Evolutionary conservation across 345 rosid species (phyloP).

Genomic region (Aegle marmelos): DNA sequence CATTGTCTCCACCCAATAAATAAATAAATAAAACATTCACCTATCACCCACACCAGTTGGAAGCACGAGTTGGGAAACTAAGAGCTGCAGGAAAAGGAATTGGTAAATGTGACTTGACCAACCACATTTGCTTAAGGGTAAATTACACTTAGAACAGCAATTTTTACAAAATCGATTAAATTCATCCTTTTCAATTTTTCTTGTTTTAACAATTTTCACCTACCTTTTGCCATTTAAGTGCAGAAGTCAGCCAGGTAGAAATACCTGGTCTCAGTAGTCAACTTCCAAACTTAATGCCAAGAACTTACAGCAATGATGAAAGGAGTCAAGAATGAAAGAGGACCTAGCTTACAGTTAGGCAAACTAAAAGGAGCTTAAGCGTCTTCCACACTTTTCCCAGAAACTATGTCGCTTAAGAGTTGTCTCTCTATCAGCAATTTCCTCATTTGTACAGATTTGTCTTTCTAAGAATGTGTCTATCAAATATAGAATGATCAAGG

Average conservation of each 20-base stretch:
- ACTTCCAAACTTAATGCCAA: background rate
- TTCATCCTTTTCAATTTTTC: background rate
- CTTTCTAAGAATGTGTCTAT: too few relatives aligned
- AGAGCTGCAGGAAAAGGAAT: slow-evolving; percentile 3
- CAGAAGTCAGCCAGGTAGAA: background rate
- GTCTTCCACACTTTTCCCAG: background rate
- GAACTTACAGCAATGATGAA: background rate
- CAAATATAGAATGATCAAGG: too few relatives aligned
- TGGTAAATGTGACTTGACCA: background rate
- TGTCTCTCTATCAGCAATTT: too few relatives aligned
- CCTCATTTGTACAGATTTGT: too few relatives aligned
- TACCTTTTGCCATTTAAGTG: background rate
- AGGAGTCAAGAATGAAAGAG: background rate
- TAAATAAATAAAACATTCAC: background rate
- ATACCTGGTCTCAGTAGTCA: background rate
- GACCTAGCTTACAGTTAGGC: background rate
- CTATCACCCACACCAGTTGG: background rate
- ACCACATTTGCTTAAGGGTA: background rate
- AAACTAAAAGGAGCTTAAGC: background rate
- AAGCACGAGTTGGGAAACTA: background rate
- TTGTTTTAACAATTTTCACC: background rate
- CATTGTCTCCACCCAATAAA: slow-evolving; percentile 6
- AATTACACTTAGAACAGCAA: background rate
- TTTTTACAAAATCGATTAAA: background rate
- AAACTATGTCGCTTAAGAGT: background rate